Percentiles rank a stretch among this genome's conserved stretches.
phyloP scores from a whole-genome alignment of 305 asterid genomes.

The Stenogyne calaminthoides region DNA sequence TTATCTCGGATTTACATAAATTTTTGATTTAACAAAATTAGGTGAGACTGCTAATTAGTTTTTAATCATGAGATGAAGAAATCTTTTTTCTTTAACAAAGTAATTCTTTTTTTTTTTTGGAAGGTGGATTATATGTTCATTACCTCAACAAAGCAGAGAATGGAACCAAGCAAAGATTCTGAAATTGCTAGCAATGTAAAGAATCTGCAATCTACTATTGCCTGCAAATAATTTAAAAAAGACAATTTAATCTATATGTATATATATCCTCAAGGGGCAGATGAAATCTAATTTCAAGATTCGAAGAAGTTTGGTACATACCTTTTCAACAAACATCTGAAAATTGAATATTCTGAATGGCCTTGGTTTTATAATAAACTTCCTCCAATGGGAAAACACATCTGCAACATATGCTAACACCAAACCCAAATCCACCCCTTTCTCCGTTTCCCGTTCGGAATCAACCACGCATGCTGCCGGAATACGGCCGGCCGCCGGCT shows the following conservation, averaged over 20 bases:
- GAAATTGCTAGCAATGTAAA: constrained; percentile 72
- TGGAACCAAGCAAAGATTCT: constrained; percentile 78
- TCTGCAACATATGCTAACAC: constrained; percentile 31
- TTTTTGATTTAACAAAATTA: too few relatives aligned
- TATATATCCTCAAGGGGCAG: background rate
- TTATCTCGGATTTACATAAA: too few relatives aligned
- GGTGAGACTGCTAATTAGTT: too few relatives aligned
- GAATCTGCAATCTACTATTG: constrained; percentile 79
- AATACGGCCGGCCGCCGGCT: constrained; percentile 17
- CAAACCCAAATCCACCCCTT: constrained; percentile 37
- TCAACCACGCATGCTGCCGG: constrained; percentile 29
- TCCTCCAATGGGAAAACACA: constrained; percentile 32
- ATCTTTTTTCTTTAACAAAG: background rate
- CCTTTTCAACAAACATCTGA: constrained; percentile 71
- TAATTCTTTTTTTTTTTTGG: too few relatives aligned
- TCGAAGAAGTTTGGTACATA: constrained; percentile 6
- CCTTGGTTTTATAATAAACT: constrained; percentile 31
- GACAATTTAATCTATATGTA: background rate
- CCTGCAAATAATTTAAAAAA: constrained; percentile 40
- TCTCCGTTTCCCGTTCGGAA: constrained; percentile 33
- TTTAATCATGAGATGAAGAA: too few relatives aligned
- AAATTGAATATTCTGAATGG: constrained; percentile 48
- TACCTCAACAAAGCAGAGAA: constrained; percentile 73
- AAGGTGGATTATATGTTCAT: background rate
- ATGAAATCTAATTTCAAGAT: background rate